phyloP scores from a whole-genome alignment of 139 green algal species.

The Mesotaenium endlicherianum region DNA sequence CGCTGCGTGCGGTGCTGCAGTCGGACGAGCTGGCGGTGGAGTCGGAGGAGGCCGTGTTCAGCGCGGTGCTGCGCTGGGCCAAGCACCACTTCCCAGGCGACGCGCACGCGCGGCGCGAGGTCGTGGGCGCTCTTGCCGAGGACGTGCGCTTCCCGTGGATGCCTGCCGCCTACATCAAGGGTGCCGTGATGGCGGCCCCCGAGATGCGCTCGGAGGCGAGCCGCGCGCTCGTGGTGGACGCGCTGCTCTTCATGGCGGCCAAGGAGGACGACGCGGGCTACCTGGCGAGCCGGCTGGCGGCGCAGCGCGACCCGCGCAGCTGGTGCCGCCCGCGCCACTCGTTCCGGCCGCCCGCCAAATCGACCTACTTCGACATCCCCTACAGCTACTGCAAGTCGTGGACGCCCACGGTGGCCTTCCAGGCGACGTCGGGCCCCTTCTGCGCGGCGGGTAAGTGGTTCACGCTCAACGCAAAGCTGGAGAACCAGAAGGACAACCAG shows the following conservation, averaged over 20 bases:
- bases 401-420: background rate
- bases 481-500: background rate
- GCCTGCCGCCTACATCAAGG: background rate
- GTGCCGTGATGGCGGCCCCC: background rate
- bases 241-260: background rate
- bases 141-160: conserved; percentile 7
- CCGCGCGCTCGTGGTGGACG: background rate
- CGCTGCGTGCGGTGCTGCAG: background rate
- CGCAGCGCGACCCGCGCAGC: background rate
- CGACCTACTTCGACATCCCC: background rate
- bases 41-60: background rate
- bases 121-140: background rate
- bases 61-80: background rate
- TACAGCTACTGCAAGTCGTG: conserved; percentile 16
- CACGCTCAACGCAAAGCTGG: background rate
- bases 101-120: background rate
- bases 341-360: background rate
- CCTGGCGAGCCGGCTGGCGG: background rate
- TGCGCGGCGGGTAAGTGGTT: conserved; percentile 6
- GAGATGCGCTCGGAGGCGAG: conserved; percentile 7
- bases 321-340: background rate
- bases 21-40: conserved; percentile 1
- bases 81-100: background rate
- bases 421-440: background rate
- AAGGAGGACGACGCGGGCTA: background rate